These are phyloP conservation scores for Trichosporon coremiiforme DNA, from an alignment of 1,284 basidiomycete species.

Conservation along the genomic window DNA sequence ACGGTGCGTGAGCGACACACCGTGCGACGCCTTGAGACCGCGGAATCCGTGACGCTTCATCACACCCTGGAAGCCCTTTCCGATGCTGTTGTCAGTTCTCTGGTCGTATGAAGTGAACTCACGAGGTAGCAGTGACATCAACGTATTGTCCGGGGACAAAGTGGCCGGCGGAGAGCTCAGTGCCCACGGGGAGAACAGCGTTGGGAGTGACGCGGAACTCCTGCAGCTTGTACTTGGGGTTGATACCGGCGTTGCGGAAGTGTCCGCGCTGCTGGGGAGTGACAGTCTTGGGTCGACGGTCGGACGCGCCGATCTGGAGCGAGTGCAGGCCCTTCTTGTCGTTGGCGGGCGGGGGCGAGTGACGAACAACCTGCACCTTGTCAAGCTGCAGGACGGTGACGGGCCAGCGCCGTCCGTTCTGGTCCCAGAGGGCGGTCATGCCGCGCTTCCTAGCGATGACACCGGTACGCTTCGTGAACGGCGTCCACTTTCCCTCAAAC, in stretches of 20 bases:
- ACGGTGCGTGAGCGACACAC: slow-evolving; percentile 94
- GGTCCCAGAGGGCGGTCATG: slow-evolving; percentile 92
- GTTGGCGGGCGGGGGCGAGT: slow-evolving; percentile 41
- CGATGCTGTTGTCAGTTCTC: slow-evolving; percentile 59
- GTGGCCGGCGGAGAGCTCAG: slow-evolving; percentile 84
- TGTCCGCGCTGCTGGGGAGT: slow-evolving; percentile 80
- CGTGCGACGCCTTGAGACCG: slow-evolving; percentile 90
- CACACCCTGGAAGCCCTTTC: slow-evolving; percentile 94
- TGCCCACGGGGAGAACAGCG: slow-evolving; percentile 86
- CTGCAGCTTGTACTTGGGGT: slow-evolving; percentile 82
- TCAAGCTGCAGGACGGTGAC: slow-evolving; percentile 80
- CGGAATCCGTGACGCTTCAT: slow-evolving; percentile 98
- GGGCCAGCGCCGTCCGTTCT: slow-evolving; percentile 80
- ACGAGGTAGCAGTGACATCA: slow-evolving; percentile 91
- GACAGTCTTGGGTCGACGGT: slow-evolving; percentile 68
- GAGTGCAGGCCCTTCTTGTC: slow-evolving; percentile 68
- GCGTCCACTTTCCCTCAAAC: slow-evolving; percentile 65
- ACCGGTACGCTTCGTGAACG: slow-evolving; percentile 86
- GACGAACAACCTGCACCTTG: slow-evolving; percentile 57
- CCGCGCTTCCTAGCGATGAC: slow-evolving; percentile 93
- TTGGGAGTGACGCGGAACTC: slow-evolving; percentile 89
- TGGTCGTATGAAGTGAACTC: slow-evolving; percentile 51
- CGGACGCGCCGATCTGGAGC: slow-evolving; percentile 79
- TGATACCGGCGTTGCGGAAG: slow-evolving; percentile 76
- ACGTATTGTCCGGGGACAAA: slow-evolving; percentile 98